These are phyloP conservation scores for Penstemon newberryi DNA, from an alignment of 257 asterid species.

Conservation along the genomic window DNA sequence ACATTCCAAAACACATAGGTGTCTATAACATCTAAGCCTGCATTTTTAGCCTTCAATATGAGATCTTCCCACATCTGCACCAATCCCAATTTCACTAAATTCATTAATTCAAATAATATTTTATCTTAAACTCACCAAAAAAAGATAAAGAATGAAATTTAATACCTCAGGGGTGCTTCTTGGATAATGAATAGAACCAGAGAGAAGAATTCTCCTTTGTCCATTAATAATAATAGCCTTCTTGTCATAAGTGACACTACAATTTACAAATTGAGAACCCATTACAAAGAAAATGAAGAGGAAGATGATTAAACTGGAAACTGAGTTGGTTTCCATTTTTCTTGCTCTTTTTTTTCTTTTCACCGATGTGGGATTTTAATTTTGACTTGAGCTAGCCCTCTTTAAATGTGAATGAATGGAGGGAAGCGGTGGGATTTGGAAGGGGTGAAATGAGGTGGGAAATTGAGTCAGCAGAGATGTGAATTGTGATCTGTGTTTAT, in stretches of 20 bases:
- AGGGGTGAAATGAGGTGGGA: constrained; percentile 33
- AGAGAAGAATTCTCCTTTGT: constrained; percentile 59
- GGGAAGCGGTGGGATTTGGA: constrained; percentile 40
- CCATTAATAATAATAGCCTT: constrained; percentile 59
- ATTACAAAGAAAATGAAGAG: constrained; percentile 39
- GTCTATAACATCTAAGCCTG: constrained; percentile 69
- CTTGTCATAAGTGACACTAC: constrained; percentile 56
- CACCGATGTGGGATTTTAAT: not conserved
- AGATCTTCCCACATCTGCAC: constrained; percentile 81
- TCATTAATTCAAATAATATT: not conserved
- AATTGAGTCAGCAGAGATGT: constrained; percentile 24
- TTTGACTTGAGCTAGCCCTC: not conserved
- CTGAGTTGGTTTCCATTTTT: constrained; percentile 51
- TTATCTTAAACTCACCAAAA: not conserved
- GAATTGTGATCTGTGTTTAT: constrained; percentile 11
- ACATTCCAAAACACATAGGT: constrained; percentile 71
- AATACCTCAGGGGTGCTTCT: constrained; percentile 77
- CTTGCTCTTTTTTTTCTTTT: not conserved
- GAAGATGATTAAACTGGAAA: constrained; percentile 37
- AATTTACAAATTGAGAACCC: constrained; percentile 33
- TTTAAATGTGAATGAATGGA: constrained; percentile 31
- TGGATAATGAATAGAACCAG: constrained; percentile 77
- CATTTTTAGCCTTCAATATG: constrained; percentile 59
- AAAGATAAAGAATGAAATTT: not conserved
- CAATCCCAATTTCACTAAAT: constrained; percentile 12